Conservation (phyloP, 2,329 filamentous ascomycete species). For the Colletotrichum lupini region DNA sequence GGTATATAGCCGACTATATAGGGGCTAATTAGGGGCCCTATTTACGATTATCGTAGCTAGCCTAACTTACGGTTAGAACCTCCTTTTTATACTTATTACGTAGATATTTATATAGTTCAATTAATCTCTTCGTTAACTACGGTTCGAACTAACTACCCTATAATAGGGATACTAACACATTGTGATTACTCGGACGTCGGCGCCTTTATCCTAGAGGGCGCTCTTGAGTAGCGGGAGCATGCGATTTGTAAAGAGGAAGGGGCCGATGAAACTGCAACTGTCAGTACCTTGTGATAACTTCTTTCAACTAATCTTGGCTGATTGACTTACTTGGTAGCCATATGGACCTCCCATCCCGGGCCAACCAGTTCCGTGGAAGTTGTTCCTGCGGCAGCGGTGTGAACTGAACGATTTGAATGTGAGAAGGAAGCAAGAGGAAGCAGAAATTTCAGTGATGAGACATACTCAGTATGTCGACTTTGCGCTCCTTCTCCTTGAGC, state of each 20-base stretch:
- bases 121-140: no score
- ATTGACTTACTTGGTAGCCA: slow-evolving; percentile 38
- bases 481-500: slow-evolving; percentile 35
- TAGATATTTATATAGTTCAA: no score
- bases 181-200: slow-evolving; percentile 41
- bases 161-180: no score
- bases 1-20: no score
- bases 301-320: not conserved
- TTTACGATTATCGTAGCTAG: no score
- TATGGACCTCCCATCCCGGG: slow-evolving; percentile 38
- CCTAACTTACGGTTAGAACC: no score
- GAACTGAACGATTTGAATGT: slow-evolving; percentile 36
- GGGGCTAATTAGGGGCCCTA: no score
- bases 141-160: no score
- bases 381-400: slow-evolving; percentile 37
- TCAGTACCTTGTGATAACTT: no score
- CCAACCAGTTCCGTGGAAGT: slow-evolving; percentile 11
- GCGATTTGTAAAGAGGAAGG: slow-evolving; percentile 39
- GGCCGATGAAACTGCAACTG: slow-evolving; percentile 38
- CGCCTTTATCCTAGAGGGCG: slow-evolving; percentile 16
- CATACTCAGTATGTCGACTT: slow-evolving; percentile 41
- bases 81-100: no score
- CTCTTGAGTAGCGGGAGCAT: slow-evolving; percentile 42
- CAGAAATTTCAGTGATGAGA: no score
- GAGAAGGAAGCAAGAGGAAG: no score